These are phyloP conservation scores for Malbranchea zuffiana DNA, from an alignment of 2,329 filamentous ascomycete genomes.

Conservation along the genomic window DNA sequence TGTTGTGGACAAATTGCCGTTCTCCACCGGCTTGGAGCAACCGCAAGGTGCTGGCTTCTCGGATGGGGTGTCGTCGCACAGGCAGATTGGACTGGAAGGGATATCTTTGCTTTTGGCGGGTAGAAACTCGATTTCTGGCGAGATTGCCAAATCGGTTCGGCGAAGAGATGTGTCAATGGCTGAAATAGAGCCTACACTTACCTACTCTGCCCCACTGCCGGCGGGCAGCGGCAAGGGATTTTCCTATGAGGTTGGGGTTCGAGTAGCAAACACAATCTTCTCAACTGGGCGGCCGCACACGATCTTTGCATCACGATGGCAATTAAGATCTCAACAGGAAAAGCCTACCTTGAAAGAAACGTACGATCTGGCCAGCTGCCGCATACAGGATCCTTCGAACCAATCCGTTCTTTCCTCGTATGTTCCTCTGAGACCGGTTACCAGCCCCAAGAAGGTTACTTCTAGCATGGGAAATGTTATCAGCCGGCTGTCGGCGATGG, in stretches of 20 bases:
- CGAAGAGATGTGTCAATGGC: conserved; percentile 22
- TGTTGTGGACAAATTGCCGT: conserved; percentile 29
- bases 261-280: conserved; percentile 34
- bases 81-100: conserved; percentile 23
- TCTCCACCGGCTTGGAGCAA: conserved; percentile 1
- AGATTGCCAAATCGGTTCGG: conserved; percentile 20
- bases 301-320: conserved; percentile 29
- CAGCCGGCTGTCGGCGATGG: conserved; percentile 29
- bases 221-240: conserved; percentile 7
- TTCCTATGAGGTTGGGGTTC: conserved; percentile 28
- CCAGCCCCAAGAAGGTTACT: conserved; percentile 28
- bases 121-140: conserved; percentile 21
- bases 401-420: conserved; percentile 17
- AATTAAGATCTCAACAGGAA: conserved; percentile 16
- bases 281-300: conserved; percentile 33
- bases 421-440: conserved; percentile 29
- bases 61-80: not conserved
- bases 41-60: not conserved
- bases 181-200: conserved; percentile 23
- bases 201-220: conserved; percentile 19
- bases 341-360: conserved; percentile 20
- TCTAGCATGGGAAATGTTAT: conserved; percentile 36
- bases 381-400: conserved; percentile 17
- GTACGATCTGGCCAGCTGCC: conserved; percentile 25
- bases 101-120: conserved; percentile 25